These are phyloP conservation scores for Hippophae gyantsensis DNA, from an alignment of 306 rosid species.

Conservation along the genomic window DNA sequence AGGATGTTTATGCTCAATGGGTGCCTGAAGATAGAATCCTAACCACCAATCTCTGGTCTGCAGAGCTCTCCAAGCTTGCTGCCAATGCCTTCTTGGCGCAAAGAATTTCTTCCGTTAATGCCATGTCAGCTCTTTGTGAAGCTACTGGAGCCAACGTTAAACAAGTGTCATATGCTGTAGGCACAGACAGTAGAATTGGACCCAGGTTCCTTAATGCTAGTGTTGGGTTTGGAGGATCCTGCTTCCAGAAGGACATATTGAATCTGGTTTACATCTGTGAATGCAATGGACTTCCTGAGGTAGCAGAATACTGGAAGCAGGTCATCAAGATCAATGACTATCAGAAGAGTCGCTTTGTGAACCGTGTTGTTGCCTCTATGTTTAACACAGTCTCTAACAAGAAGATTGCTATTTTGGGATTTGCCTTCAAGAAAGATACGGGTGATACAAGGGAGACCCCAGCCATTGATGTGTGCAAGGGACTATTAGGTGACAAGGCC, in stretches of 20 bases:
- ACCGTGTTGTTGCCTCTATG: slow-evolving; percentile 66
- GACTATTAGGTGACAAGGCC: slow-evolving; percentile 61
- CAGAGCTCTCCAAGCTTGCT: slow-evolving; percentile 76
- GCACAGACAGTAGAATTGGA: slow-evolving; percentile 67
- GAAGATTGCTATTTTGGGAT: slow-evolving; percentile 67
- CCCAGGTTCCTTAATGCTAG: slow-evolving; percentile 59
- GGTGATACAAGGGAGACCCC: slow-evolving; percentile 82
- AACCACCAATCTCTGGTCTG: slow-evolving; percentile 72
- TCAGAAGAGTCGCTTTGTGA: slow-evolving; percentile 69
- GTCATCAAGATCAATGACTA: slow-evolving; percentile 75
- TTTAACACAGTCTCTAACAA: slow-evolving; percentile 75
- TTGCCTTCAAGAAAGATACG: slow-evolving; percentile 78
- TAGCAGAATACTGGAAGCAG: slow-evolving; percentile 69
- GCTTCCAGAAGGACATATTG: slow-evolving; percentile 77
- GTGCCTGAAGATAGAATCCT: slow-evolving; percentile 62
- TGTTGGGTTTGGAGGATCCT: slow-evolving; percentile 91
- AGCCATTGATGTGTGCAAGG: slow-evolving; percentile 77
- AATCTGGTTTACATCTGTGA: slow-evolving; percentile 74
- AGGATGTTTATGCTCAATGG: slow-evolving; percentile 58
- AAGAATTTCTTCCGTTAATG: slow-evolving; percentile 73
- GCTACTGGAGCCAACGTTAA: slow-evolving; percentile 75
- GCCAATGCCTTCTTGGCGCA: slow-evolving; percentile 79
- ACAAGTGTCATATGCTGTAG: slow-evolving; percentile 57
- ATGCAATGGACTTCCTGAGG: slow-evolving; percentile 66
- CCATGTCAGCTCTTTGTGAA: slow-evolving; percentile 80